phyloP scores from a whole-genome alignment of 805 yeast genomes.

The Candida stauntonica region DNA sequence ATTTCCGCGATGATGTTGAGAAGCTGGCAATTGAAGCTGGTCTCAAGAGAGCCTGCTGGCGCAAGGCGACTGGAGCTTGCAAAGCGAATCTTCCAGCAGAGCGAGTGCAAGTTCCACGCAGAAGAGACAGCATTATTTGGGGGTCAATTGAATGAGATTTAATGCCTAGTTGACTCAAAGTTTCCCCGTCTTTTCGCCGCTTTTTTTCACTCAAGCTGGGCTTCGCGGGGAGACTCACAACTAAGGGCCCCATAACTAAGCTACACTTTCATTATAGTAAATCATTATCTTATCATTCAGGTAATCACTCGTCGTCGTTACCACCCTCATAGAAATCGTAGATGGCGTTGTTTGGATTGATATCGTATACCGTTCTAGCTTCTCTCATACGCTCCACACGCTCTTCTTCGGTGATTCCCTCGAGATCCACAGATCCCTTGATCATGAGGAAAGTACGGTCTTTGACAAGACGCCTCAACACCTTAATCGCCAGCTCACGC shows the following conservation, averaged over 20 bases:
- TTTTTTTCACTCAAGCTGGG: slow-evolving; percentile 2
- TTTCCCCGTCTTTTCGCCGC: slow-evolving; percentile 1
- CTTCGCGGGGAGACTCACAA: too few relatives aligned
- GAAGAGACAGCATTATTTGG: neutral
- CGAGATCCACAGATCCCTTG: slow-evolving; percentile 34
- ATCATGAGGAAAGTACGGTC: slow-evolving; percentile 79
- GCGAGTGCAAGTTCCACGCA: neutral
- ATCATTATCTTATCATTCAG: neutral
- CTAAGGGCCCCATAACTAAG: too few relatives aligned
- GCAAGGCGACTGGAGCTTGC: neutral
- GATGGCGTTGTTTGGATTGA: slow-evolving; percentile 82
- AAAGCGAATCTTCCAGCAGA: neutral
- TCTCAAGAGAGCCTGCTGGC: slow-evolving; percentile 2
- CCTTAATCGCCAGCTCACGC: slow-evolving; percentile 68
- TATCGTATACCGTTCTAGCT: slow-evolving; percentile 28
- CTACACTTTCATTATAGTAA: too few relatives aligned
- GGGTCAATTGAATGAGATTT: neutral
- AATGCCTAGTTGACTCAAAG: too few relatives aligned
- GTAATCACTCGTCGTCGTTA: slow-evolving; percentile 4
- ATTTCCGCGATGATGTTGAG: slow-evolving; percentile 7
- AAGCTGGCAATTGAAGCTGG: slow-evolving; percentile 1
- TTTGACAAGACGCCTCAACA: slow-evolving; percentile 74
- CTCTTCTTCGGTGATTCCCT: slow-evolving; percentile 25
- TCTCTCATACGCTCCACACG: slow-evolving; percentile 23
- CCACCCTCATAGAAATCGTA: slow-evolving; percentile 42